Conservation (phyloP, 768 basidiomycete species). For the Tricholoma flavovirens region DNA sequence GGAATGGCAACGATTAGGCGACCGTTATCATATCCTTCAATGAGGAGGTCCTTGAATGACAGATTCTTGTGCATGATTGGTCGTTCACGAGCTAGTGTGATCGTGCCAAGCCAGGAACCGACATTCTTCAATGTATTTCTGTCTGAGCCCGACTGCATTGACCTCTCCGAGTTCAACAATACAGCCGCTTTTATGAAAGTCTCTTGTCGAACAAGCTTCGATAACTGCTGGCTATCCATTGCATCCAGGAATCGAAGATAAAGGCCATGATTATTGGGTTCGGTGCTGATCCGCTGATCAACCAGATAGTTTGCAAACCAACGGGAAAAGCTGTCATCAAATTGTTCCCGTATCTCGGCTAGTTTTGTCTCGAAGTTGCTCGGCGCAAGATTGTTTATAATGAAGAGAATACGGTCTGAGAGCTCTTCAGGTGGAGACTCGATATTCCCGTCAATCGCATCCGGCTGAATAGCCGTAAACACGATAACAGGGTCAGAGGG, state of each 20-base stretch:
- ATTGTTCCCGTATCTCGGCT: constrained; percentile 77
- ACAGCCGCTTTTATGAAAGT: constrained; percentile 82
- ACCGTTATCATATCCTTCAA: constrained; percentile 92
- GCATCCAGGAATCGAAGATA: constrained; percentile 93
- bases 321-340: constrained; percentile 75
- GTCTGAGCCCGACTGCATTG: constrained; percentile 80
- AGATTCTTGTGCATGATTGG: constrained; percentile 92
- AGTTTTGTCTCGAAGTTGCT: constrained; percentile 89
- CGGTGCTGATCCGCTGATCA: constrained; percentile 90
- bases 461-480: constrained; percentile 78
- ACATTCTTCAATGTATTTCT: constrained; percentile 89
- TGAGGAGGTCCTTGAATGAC: constrained; percentile 94
- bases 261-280: constrained; percentile 94
- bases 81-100: constrained; percentile 88
- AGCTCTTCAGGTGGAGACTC: constrained; percentile 76
- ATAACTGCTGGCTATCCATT: constrained; percentile 60
- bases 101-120: constrained; percentile 88
- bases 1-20: constrained; percentile 92
- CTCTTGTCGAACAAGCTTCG: constrained; percentile 85
- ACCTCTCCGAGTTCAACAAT: constrained; percentile 88
- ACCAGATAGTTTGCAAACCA: constrained; percentile 99
- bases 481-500: constrained; percentile 42
- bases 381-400: constrained; percentile 95
- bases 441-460: constrained; percentile 55
- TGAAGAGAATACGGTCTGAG: constrained; percentile 93